Evolutionary conservation across 805 yeast genomes (phyloP), one percentile per base, ranked within the genome.

Genomic region (Limtongia smithiae): DNA sequence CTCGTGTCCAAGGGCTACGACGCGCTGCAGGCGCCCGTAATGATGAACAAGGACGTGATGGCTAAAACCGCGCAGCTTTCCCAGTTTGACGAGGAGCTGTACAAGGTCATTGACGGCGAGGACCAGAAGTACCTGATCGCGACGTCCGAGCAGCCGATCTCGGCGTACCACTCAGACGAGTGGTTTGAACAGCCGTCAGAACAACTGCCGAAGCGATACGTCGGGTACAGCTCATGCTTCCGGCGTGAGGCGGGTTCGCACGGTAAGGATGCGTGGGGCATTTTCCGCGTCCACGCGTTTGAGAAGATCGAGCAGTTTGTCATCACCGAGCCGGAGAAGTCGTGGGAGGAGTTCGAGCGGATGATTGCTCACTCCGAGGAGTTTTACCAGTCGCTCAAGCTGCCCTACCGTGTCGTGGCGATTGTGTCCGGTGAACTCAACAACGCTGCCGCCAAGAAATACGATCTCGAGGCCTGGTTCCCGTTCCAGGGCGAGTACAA

Each of bases 241-340:
- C 83, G 98, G 73, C 86, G 98, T 75, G 98, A 93, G 76, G 98
- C 98, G 51, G 98, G 98, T 61, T 83, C 96, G 59, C 97, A 91
- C 65, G 98, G 98, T 70, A 91, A 91, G 71, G 98, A 93, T 66
- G 98, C 98, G 42, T 93, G 98, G 98, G 98, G 98, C 73, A 89
- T 93, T 60, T 93, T 93, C 82, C 85, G 98, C 74, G 97, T 93
- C 51, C 98, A 93, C 68, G 95, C 95, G 55, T 93, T 93, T 66
- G 98, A 93, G 75, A 93, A 93, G 75, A 88, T 93, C 65, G 98
- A 93, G 75, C 98, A 93, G 74, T 93, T 93, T 67, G 83, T 85
- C 62, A 69, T 93, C 63, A 84, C 97, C 56, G 98, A 93, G 76
- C 98, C 98, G 49, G 97, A 90, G 69, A 87, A 90, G 66, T 91